phyloP scores from a whole-genome alignment of 106 monocot genomes.

The Allium cepa region DNA sequence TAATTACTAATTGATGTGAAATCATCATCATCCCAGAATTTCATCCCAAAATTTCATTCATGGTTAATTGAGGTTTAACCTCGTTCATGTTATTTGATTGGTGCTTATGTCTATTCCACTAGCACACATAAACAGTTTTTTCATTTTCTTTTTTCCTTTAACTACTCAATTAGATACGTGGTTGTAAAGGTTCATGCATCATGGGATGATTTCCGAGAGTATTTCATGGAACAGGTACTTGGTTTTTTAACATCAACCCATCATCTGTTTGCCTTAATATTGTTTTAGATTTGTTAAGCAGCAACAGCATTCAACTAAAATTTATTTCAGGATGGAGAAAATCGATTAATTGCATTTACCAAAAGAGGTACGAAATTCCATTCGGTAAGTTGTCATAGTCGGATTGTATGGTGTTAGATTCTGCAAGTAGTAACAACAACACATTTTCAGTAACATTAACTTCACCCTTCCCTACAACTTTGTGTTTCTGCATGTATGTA shows the following conservation, averaged over 20 bases:
- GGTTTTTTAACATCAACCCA: neutral
- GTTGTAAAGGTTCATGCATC: conserved; percentile 85
- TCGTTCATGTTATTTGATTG: no score
- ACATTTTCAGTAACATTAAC: no score
- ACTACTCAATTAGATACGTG: conserved; percentile 55
- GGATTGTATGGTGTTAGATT: neutral
- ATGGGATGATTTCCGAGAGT: conserved; percentile 74
- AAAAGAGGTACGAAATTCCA: conserved; percentile 71
- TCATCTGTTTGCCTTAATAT: neutral
- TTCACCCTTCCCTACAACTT: no score
- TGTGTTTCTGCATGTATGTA: no score
- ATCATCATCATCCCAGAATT: no score
- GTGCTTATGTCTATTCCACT: no score
- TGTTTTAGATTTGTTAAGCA: neutral
- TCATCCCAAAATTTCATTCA: no score
- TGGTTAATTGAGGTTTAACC: no score
- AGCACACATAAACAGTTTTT: no score
- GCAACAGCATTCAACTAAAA: no score
- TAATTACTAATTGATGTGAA: no score
- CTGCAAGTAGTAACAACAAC: neutral
- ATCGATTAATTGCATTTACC: conserved; percentile 81
- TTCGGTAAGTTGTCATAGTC: conserved; percentile 40
- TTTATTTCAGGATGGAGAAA: conserved; percentile 52
- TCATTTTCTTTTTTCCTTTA: conserved; percentile 7
- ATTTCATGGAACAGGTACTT: conserved; percentile 64